Evolutionary conservation across 164 flowering plant species (phyloP), one percentile per base, ranked within the genome.

Genomic region (Liriodendron chinense): DNA sequence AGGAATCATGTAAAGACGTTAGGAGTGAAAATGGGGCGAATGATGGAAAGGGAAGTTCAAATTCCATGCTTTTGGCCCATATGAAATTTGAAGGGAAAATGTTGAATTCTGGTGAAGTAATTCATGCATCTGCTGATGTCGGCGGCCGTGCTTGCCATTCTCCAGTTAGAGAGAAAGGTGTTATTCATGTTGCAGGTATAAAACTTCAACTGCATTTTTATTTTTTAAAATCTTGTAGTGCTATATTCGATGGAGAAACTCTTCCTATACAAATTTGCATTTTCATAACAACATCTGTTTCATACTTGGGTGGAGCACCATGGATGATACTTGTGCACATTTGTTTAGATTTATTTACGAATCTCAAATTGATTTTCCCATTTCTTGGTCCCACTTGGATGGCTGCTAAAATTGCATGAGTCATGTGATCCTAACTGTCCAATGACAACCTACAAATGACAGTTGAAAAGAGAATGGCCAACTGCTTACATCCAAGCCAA

Each of bases 141-240:
- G 76, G 43, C 18, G 76, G 47, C 25, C 49, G 66, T 78, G 47
- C 74, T 50, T 26, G 25, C 62, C 74, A 20, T 43, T 72, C 81
- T 65, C 68, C 72, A 2, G n/a, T 61, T 66, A 59, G 74, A 74
- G 79, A 43, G 70, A 77, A 53, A 47, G 23, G 43, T 64, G 56
- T 22, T 69, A 9, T 49, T n/a, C 69, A 62, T 47, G 53, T 9
- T 24, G 34, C 78, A 83, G 84, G 86, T 83, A 74, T 28, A 47
- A 67, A 14, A 67, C 47, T 53, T 53, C 59, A 53, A 53, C 59
- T 53, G 59, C 18, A 16, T 2, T 53, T 16, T 12, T n/a, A n/a
- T n/a, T 53, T 53, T 53, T 1, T 0, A 1, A 34, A 34, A 34
- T 9, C 9, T 53, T 53, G 59, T 13, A 16, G 3, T 10, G 59